Percentiles rank a stretch among this genome's conserved stretches.
Evolutionary conservation across 345 rosid species (phyloP).

Genomic region (Sonneratia alba): DNA sequence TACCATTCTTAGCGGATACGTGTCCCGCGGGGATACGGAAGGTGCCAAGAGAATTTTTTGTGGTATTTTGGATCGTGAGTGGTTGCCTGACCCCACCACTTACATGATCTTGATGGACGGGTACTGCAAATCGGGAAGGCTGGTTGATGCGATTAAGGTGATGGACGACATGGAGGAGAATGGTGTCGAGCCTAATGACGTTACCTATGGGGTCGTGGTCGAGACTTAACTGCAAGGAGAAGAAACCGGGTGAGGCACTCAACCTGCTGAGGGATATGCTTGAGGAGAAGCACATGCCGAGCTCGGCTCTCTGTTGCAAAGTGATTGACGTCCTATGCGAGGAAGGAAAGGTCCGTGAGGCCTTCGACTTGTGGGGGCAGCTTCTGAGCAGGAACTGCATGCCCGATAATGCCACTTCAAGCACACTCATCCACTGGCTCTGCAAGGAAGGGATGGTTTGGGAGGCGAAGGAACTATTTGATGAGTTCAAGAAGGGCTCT

Average conservation of each 20-base stretch:
- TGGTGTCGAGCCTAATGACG: slow-evolving; percentile 65
- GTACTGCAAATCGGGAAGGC: slow-evolving; percentile 55
- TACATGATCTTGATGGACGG: slow-evolving; percentile 72
- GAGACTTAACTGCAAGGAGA: slow-evolving; percentile 55
- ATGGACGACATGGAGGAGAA: slow-evolving; percentile 89
- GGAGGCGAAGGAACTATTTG: slow-evolving; percentile 71
- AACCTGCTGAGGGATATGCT: slow-evolving; percentile 72
- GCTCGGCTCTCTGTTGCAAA: slow-evolving; percentile 61
- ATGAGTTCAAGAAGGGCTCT: slow-evolving; percentile 65
- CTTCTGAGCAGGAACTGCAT: slow-evolving; percentile 58
- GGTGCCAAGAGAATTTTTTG: slow-evolving; percentile 48
- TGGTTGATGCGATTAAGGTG: slow-evolving; percentile 58
- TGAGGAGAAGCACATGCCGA: slow-evolving; percentile 43
- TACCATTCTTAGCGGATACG: slow-evolving; percentile 63
- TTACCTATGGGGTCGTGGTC: slow-evolving; percentile 78
- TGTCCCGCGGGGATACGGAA: slow-evolving; percentile 58
- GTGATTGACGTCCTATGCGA: slow-evolving; percentile 62
- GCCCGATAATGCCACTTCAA: slow-evolving; percentile 65
- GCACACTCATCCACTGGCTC: slow-evolving; percentile 82
- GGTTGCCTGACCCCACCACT: slow-evolving; percentile 75
- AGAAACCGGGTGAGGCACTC: slow-evolving; percentile 55
- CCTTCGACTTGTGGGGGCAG: slow-evolving; percentile 65
- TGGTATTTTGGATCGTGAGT: slow-evolving; percentile 62
- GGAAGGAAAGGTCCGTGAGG: slow-evolving; percentile 61
- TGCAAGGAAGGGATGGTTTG: slow-evolving; percentile 55